These are phyloP conservation scores for Penicillium herquei DNA, from an alignment of 495 filamentous ascomycete genomes.

Conservation along the genomic window DNA sequence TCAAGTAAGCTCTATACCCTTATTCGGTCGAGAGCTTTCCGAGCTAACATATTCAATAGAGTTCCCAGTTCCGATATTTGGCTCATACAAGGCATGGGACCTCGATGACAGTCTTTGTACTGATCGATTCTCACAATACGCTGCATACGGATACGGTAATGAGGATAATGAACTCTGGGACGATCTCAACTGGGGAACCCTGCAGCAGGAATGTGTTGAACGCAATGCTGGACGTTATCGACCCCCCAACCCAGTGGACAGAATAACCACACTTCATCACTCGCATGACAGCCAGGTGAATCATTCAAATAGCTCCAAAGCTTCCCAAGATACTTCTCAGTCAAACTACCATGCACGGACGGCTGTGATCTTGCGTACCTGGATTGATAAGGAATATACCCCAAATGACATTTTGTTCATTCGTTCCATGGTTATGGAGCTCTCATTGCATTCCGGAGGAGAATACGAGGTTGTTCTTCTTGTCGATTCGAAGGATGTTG, in stretches of 20 bases:
- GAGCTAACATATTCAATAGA: background rate
- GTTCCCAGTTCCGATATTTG: constrained; percentile 39
- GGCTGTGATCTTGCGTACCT: constrained; percentile 67
- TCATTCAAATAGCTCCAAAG: background rate
- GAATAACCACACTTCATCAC: constrained; percentile 2
- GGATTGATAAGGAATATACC: constrained; percentile 64
- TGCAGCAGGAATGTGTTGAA: constrained; percentile 61
- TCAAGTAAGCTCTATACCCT: background rate
- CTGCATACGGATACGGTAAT: constrained; percentile 37
- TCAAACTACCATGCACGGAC: constrained; percentile 42
- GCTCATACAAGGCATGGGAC: constrained; percentile 41
- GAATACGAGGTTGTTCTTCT: constrained; percentile 74
- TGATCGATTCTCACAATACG: constrained; percentile 47
- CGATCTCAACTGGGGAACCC: constrained; percentile 61
- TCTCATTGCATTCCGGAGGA: constrained; percentile 66
- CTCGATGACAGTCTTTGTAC: constrained; percentile 44
- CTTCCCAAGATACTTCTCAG: background rate
- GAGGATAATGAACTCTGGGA: constrained; percentile 53
- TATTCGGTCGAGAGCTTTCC: background rate
- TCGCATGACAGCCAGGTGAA: background rate
- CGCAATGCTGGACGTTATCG: constrained; percentile 58
- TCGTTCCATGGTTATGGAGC: constrained; percentile 67
- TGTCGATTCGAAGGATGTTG: constrained; percentile 61
- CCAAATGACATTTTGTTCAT: constrained; percentile 67
- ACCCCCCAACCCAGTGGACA: background rate